Evolutionary conservation across 2,329 filamentous ascomycete species (phyloP), one percentile per base, ranked within the genome.

Genomic region (Akanthomyces muscarius): DNA sequence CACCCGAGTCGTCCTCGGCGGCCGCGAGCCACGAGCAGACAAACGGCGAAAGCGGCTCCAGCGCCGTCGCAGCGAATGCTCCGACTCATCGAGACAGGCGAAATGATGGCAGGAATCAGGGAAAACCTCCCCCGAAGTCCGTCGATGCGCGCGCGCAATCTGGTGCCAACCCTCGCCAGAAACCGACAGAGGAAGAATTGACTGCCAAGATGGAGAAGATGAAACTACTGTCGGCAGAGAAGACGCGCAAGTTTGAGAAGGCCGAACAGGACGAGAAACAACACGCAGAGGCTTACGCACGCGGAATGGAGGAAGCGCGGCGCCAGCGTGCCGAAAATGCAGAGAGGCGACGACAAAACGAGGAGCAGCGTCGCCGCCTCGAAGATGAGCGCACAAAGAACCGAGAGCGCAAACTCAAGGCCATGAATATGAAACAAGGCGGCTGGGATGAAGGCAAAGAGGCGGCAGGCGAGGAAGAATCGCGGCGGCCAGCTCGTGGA

Each of bases 341-440:
- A 4, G 81, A 84, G 69, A 77, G 78, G 60, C 76, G 82, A 23
- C 75, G 76, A 61, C 75, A 77, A n/a, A 79, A 78, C 52, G 84
- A 86, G 16, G 83, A 82, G 66, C 80, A 84, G 58, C 73, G 79
- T 25, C 76, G 76, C 36, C 78, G 77, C 65, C 76, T 85, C 66
- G 83, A 87, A 30, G 83, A 86, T 44, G 86, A 88, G 75, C 79
- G 86, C 14, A 83, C 81, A 28, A 80, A 80, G 67, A 88, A 88
- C 69, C 73, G 85, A 10, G 83, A 86, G 72, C 75, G 85, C 57
- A 88, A 88, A 71, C 76, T 88, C 23, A 83, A 83, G 67, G 85
- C 85, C 0, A 80, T 87, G 75, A 78, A 79, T 36, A 75, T 74
- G 53, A 83, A 81, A 71, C 80, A 83, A 45, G 79, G 78, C 36